Conservation (phyloP, 495 filamentous ascomycete genomes). For the Saxophila tyrrhenica region DNA sequence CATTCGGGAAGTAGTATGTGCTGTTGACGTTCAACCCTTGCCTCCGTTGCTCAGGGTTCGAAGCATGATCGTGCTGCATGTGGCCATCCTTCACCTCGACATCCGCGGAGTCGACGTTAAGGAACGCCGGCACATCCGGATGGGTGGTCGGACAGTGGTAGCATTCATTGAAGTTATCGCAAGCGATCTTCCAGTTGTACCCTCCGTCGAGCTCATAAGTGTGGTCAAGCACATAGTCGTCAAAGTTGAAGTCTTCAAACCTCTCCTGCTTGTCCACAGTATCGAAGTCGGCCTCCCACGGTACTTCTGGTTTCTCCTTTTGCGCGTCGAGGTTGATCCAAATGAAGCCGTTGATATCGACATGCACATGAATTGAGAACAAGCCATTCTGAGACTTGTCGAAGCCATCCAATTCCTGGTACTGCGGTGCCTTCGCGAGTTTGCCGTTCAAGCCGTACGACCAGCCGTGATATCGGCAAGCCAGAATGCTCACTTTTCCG, state of each 20-base stretch:
- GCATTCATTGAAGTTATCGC: slow-evolving; percentile 43
- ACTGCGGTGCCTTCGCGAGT: slow-evolving; percentile 46
- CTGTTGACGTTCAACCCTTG: slow-evolving; percentile 26
- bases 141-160: slow-evolving; percentile 42
- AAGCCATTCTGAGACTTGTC: slow-evolving; percentile 42
- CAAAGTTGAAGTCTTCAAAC: slow-evolving; percentile 33
- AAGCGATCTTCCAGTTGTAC: slow-evolving; percentile 43
- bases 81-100: slow-evolving; percentile 32
- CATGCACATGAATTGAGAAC: slow-evolving; percentile 34
- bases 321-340: slow-evolving; percentile 38
- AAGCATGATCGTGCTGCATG: slow-evolving; percentile 36
- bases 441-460: slow-evolving; percentile 44
- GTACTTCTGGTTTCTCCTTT: slow-evolving; percentile 29
- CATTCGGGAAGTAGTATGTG: slow-evolving; percentile 39
- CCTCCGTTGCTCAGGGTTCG: slow-evolving; percentile 29
- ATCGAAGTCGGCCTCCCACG: slow-evolving; percentile 35
- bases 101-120: slow-evolving; percentile 34
- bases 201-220: slow-evolving; percentile 35
- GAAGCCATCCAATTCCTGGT: slow-evolving; percentile 41
- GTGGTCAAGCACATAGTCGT: slow-evolving; percentile 40
- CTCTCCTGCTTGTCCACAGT: slow-evolving; percentile 30
- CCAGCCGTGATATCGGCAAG: slow-evolving; percentile 54
- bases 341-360: slow-evolving; percentile 34
- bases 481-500: slow-evolving; percentile 41
- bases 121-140: slow-evolving; percentile 35